Evolutionary conservation across 805 yeast genomes (phyloP), one percentile per base, ranked within the genome.

Genomic region (Maudiozyma saulgeensis): DNA sequence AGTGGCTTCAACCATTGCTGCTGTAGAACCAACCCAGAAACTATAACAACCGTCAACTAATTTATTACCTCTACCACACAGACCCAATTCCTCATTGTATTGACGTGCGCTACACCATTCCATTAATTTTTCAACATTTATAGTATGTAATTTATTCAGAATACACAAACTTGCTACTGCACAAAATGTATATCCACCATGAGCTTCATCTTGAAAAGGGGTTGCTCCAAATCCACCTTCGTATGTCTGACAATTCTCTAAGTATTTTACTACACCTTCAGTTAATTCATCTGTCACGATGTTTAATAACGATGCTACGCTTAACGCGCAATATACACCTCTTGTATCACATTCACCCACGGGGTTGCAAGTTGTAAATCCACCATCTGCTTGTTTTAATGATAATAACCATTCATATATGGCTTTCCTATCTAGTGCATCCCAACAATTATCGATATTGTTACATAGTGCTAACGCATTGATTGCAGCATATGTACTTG

Each of bases 111-210:
- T 73, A 3, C 81, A 72, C 99, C 99, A 93, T 47, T 73, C 62
- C 2, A 79, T 53, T 21, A 89, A 68, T 1, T 52, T 55, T 0
- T 72, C 79, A 2, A 85, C 50, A 58, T 87, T 69, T 1, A 78
- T 64, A 19, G 65, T 53, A 45, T 68, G 64, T 1, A 76, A 71
- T 26, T 69, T 58, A 6, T 74, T 73, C 28, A 80, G 60, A 25
- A 74, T 72, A 52, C 74, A 76, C 50, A 79, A 68, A 45, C 80
- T 77, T 43, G 84, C 95, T 42, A 86, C 70, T 0, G 91, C 95
- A 70, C 99, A 93, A 64, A 79, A 93, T 0, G 98, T 80, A 63
- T 93, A 95, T 0, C 99, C 99, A 2, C 97, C 99, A 63, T 93
- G 99, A 0, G 98, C 97, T 66, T 93, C 99, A 51, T 79, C 84